phyloP scores from a whole-genome alignment of 2,329 filamentous ascomycete species.

The Scleromitrula shiraiana region DNA sequence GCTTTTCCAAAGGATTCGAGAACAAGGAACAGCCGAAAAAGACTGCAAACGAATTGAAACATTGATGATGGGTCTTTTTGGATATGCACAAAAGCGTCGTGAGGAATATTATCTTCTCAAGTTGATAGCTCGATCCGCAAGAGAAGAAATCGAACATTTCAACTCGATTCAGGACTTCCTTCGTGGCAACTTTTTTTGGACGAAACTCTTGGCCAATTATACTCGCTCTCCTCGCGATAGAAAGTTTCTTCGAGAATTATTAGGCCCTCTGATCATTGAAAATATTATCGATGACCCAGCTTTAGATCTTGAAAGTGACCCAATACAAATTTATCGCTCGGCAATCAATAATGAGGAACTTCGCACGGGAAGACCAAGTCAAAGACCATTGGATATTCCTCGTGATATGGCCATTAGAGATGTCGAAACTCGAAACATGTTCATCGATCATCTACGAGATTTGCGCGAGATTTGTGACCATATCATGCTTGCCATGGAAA shows the following conservation, averaged over 20 bases:
- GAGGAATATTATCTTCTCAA: slow-evolving; percentile 97
- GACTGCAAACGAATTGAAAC: slow-evolving; percentile 90
- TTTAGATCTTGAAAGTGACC: slow-evolving; percentile 91
- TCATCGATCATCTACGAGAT: slow-evolving; percentile 91
- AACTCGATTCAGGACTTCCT: slow-evolving; percentile 73
- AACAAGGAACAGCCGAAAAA: slow-evolving; percentile 79
- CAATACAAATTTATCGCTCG: slow-evolving; percentile 92
- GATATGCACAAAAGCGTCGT: slow-evolving; percentile 90
- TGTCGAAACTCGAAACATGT: slow-evolving; percentile 81
- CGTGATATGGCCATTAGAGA: slow-evolving; percentile 94
- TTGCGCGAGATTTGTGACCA: slow-evolving; percentile 91
- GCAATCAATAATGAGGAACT: slow-evolving; percentile 97
- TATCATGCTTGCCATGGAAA: slow-evolving; percentile 74
- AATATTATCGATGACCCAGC: slow-evolving; percentile 89
- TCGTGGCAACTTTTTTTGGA: slow-evolving; percentile 89
- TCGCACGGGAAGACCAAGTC: slow-evolving; percentile 76
- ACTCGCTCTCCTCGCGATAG: slow-evolving; percentile 84
- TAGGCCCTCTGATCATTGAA: slow-evolving; percentile 79
- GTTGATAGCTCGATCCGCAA: slow-evolving; percentile 71
- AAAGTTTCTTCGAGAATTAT: slow-evolving; percentile 80
- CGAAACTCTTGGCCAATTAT: slow-evolving; percentile 78
- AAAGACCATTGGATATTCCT: slow-evolving; percentile 73
- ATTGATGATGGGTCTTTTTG: slow-evolving; percentile 92
- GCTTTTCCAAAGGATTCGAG: slow-evolving; percentile 75
- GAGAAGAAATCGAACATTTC: slow-evolving; percentile 75